Conservation (phyloP, 1,284 basidiomycete genomes). For the Polyporus tsugae region DNA sequence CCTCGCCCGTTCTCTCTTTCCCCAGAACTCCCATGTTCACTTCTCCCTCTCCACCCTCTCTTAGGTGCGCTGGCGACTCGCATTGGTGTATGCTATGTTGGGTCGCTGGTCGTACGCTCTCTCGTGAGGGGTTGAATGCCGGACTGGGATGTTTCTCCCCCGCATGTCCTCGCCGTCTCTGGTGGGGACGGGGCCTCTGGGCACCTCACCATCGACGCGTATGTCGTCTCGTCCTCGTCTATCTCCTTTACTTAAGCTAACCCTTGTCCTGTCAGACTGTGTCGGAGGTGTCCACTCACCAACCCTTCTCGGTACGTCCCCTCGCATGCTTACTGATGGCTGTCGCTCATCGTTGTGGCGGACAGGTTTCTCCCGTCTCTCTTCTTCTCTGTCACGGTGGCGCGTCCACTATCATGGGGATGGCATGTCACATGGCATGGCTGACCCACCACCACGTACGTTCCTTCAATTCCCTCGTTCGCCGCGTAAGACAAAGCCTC, state of each 20-base stretch:
- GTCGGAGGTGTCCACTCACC: conserved; percentile 6
- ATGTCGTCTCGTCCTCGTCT: background rate
- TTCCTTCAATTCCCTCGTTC: background rate
- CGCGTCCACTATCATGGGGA: background rate
- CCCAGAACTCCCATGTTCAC: conserved; percentile 18
- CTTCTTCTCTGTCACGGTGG: background rate
- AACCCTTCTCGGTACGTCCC: background rate
- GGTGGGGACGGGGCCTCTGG: background rate
- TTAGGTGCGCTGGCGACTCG: background rate
- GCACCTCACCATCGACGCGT: background rate
- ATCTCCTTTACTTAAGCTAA: background rate
- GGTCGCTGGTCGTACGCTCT: conserved; percentile 1
- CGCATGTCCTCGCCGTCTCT: background rate
- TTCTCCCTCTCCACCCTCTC: background rate
- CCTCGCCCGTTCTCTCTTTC: conserved; percentile 3
- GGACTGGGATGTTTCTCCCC: conserved; percentile 7
- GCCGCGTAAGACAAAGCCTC: background rate
- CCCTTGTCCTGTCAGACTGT: background rate
- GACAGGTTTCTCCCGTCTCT: background rate
- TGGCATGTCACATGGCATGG: background rate
- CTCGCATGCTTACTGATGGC: background rate
- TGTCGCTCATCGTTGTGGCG: background rate
- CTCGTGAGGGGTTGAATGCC: background rate
- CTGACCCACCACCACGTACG: conserved; percentile 9
- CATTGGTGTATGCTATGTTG: background rate